Percentiles rank a stretch among this genome's conserved stretches.
Conservation (phyloP, 2,329 filamentous ascomycete genomes). For the Calonectria hongkongensis region DNA sequence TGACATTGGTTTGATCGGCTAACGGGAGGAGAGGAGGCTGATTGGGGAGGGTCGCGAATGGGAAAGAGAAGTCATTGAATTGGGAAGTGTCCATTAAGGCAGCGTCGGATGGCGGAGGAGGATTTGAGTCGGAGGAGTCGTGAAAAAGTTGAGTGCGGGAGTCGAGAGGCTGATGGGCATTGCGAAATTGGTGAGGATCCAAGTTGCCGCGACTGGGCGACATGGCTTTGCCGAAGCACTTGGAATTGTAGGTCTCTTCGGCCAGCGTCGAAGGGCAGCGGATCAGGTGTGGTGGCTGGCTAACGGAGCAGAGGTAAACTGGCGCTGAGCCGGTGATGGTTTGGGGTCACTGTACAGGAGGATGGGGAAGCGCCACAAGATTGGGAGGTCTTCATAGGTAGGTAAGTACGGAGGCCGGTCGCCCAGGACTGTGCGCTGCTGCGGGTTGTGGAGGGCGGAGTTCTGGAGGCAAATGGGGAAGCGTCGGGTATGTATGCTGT, state of each 20-base stretch:
- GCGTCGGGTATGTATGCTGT: slow-evolving; percentile 47
- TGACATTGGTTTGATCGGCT: slow-evolving; percentile 58
- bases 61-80: slow-evolving; percentile 73
- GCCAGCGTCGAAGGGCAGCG: slow-evolving; percentile 38
- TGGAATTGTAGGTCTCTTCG: slow-evolving; percentile 44
- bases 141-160: slow-evolving; percentile 53
- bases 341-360: slow-evolving; percentile 14
- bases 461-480: slow-evolving; percentile 50
- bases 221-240: slow-evolving; percentile 54
- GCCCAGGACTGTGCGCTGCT: slow-evolving; percentile 40
- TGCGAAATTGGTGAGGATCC: slow-evolving; percentile 55
- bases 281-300: slow-evolving; percentile 31
- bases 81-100: slow-evolving; percentile 67
- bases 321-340: slow-evolving; percentile 28
- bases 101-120: slow-evolving; percentile 47
- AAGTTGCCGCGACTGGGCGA: slow-evolving; percentile 55
- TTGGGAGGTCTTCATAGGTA: slow-evolving; percentile 44
- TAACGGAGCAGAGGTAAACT: slow-evolving; percentile 25
- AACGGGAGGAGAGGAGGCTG: slow-evolving; percentile 63
- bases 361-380: slow-evolving; percentile 34
- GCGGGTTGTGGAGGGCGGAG: slow-evolving; percentile 46
- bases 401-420: background rate
- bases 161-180: slow-evolving; percentile 57
- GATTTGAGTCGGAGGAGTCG: slow-evolving; percentile 49
- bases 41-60: slow-evolving; percentile 66